Evolutionary conservation across 129 eudicot genomes (phyloP).

Genomic region (Flaveria linearis): DNA sequence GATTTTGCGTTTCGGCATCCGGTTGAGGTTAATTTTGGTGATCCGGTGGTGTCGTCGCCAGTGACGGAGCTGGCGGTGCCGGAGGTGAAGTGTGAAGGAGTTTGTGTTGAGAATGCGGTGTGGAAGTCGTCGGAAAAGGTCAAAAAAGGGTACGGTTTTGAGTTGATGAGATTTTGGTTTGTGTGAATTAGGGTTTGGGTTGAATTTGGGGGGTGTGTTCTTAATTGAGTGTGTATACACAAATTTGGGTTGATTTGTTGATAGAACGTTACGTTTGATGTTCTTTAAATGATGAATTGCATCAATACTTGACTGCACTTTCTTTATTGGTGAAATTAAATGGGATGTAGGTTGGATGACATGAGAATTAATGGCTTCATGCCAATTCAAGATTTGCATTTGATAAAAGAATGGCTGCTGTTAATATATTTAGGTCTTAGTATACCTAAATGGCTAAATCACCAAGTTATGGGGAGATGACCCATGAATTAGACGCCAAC

Average conservation of each 20-base stretch:
- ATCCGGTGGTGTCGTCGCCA: neutral
- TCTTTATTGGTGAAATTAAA: no score
- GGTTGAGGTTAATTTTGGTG: conserved; percentile 37
- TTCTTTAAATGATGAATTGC: no score
- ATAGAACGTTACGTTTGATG: neutral
- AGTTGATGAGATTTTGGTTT: neutral
- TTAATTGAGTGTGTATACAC: neutral
- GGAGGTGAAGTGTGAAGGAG: conserved; percentile 36
- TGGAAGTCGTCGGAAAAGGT: conserved; percentile 42
- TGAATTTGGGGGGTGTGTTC: neutral
- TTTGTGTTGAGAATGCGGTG: conserved; percentile 21
- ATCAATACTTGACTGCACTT: no score
- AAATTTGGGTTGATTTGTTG: neutral
- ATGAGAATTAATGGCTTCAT: no score
- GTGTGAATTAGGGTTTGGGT: conserved; percentile 26
- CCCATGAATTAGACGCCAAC: neutral
- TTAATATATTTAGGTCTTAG: no score
- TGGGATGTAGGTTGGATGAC: no score
- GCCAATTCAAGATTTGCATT: no score
- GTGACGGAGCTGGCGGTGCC: conserved; percentile 24
- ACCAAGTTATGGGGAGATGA: neutral
- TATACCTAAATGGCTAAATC: neutral
- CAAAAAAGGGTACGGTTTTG: conserved; percentile 46
- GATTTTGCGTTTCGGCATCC: conserved; percentile 29
- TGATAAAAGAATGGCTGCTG: no score